phyloP scores from a whole-genome alignment of 495 filamentous ascomycete genomes.

The Melanomma pulvis-pyrius region DNA sequence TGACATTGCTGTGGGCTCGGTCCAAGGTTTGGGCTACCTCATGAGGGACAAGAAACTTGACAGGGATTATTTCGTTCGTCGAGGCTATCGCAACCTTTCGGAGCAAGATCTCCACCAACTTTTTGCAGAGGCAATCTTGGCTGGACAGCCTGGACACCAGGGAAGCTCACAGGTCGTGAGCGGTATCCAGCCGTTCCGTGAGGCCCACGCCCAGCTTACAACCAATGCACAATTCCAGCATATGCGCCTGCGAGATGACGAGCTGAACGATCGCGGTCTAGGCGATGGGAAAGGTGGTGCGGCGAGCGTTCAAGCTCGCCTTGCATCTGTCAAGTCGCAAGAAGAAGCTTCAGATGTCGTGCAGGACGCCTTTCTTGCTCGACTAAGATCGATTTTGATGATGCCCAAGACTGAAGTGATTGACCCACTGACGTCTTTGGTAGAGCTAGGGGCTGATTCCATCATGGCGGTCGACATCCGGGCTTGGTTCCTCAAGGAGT shows the following conservation, averaged over 20 bases:
- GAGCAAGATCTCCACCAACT: constrained; percentile 5
- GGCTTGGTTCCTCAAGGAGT: constrained; percentile 63
- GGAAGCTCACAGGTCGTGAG: neutral
- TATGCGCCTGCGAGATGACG: neutral
- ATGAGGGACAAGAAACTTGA: neutral
- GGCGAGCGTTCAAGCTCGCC: too few species aligned
- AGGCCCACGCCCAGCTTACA: neutral
- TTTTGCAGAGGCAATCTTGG: neutral
- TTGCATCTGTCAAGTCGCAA: too few species aligned
- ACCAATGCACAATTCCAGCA: neutral
- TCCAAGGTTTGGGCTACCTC: constrained; percentile 3
- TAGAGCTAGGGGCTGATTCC: constrained; percentile 58
- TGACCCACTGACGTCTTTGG: neutral
- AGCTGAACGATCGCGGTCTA: too few species aligned
- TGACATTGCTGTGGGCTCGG: neutral
- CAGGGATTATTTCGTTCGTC: neutral
- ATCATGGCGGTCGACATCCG: constrained; percentile 64
- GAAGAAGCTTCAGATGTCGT: neutral
- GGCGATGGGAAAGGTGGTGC: too few species aligned
- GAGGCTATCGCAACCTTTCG: neutral
- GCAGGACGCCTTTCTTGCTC: neutral
- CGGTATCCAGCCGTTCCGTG: neutral
- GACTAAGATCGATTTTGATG: neutral
- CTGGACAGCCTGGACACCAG: neutral
- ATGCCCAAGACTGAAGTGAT: neutral